A percentile compares a stretch with the other conserved stretches of the same genome.
These are phyloP conservation scores for Fusarium protoensiforme DNA, from an alignment of 2,329 filamentous ascomycete genomes.

Conservation along the genomic window DNA sequence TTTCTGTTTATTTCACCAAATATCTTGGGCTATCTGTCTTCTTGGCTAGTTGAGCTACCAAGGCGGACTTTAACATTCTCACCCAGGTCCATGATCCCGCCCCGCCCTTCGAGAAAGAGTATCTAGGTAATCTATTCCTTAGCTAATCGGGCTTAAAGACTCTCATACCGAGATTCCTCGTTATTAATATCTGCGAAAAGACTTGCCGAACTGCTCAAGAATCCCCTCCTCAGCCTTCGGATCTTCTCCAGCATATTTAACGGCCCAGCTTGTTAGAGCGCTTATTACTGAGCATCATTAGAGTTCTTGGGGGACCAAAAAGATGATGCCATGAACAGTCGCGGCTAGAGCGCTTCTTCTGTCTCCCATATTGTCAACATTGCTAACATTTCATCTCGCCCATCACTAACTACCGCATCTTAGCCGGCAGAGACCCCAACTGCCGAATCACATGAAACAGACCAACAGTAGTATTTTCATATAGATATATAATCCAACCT, in stretches of 20 bases:
- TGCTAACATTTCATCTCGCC: background rate
- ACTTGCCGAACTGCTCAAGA: background rate
- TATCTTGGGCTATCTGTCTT: background rate
- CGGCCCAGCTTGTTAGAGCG: background rate
- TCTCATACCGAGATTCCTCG: background rate
- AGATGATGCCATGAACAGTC: background rate
- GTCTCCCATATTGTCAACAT: background rate
- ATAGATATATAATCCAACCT: background rate
- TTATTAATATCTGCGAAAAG: background rate
- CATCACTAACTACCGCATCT: background rate
- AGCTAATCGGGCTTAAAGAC: background rate
- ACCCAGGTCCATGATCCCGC: background rate
- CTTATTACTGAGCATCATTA: background rate
- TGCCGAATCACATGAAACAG: no score
- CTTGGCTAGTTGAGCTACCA: background rate
- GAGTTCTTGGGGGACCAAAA: background rate
- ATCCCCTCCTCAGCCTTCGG: background rate
- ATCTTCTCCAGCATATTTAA: background rate
- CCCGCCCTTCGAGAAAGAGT: background rate
- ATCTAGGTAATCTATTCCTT: background rate
- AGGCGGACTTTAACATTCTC: background rate
- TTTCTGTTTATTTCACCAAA: background rate
- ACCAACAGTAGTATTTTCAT: accelerated
- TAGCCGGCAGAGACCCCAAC: background rate
- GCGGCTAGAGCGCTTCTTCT: background rate